phyloP scores from a whole-genome alignment of 768 basidiomycete genomes.

The Pulveroboletus sp. region DNA sequence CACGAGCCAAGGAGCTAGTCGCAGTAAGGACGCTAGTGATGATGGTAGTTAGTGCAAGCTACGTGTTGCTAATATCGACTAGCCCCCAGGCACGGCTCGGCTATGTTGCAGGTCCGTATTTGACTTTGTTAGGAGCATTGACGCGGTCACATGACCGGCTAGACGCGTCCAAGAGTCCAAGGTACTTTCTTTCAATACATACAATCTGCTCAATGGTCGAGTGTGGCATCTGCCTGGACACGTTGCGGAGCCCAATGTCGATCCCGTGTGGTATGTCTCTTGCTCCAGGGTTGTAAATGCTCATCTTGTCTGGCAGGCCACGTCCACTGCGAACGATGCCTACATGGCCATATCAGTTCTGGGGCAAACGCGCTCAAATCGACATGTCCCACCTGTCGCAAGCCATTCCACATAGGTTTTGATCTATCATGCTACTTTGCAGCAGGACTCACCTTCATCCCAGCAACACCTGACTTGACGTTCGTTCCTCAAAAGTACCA shows the following conservation, averaged over 20 bases:
- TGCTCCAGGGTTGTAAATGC: neutral
- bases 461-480: constrained; percentile 45
- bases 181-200: neutral
- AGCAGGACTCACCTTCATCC: neutral
- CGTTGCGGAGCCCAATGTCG: constrained; percentile 49
- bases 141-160: constrained; percentile 28
- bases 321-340: constrained; percentile 59
- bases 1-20: constrained; percentile 7
- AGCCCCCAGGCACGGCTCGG: neutral
- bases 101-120: constrained; percentile 10
- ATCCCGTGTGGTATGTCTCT: constrained; percentile 55
- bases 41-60: neutral
- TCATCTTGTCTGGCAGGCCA: constrained; percentile 42
- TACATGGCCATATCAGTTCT: constrained; percentile 33
- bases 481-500: constrained; percentile 55
- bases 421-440: neutral
- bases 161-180: neutral
- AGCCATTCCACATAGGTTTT: constrained; percentile 52
- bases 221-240: constrained; percentile 60
- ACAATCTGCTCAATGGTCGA: constrained; percentile 36
- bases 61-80: constrained; percentile 1
- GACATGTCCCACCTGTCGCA: constrained; percentile 59
- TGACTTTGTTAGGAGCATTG: neutral
- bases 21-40: neutral
- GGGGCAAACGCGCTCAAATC: constrained; percentile 32